Evolutionary conservation across 2,329 filamentous ascomycete species (phyloP), one percentile per base, ranked within the genome.

Genomic region (Pyrenochaeta sp.): DNA sequence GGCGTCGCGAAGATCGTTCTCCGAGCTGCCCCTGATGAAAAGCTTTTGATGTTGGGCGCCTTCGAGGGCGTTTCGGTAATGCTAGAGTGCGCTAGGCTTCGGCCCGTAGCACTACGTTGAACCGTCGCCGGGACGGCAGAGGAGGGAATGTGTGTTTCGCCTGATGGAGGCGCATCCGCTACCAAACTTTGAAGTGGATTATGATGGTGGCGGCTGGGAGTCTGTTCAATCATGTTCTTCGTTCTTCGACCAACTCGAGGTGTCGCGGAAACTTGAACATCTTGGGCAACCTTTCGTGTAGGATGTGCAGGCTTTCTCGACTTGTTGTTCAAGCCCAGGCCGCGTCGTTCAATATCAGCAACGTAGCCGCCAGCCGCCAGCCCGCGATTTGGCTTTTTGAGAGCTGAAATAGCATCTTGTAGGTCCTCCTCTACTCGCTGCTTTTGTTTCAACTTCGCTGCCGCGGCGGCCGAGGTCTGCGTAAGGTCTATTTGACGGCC

Each of bases 341-440:
- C 53, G 20, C 85, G 81, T 56, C 80, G 81, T 64, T 90, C 86
- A 4, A 83, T 80, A 18, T 83, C 85, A 53, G 89, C 87, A 3
- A 81, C 83, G 43, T 88, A 77, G 24, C 83, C 80, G 58, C 84
- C 85, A 21, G 84, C 84, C 9, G 86, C 87, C 27, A 88, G 77
- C 15, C 83, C 80, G 31, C 89, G 82, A 60, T 93, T 91, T 1
- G 89, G 89, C 68, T 86, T 90, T 65, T 88, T 86, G 28, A 93
- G 68, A 7, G 85, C 81, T 5, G 81, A 82, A 35, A 94, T 92
- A 7, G 89, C 89, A 45, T 89, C 82, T 54, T 84, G 82, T 22
- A 93, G 71, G 60, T 91, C 86, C 19, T 85, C 82, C 34, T 90
- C 84, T 2, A 90, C 79, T 15, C 81, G 72, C 3, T 84, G 85